phyloP scores from a whole-genome alignment of 2,329 filamentous ascomycete genomes.

The Bipolaris cookei region DNA sequence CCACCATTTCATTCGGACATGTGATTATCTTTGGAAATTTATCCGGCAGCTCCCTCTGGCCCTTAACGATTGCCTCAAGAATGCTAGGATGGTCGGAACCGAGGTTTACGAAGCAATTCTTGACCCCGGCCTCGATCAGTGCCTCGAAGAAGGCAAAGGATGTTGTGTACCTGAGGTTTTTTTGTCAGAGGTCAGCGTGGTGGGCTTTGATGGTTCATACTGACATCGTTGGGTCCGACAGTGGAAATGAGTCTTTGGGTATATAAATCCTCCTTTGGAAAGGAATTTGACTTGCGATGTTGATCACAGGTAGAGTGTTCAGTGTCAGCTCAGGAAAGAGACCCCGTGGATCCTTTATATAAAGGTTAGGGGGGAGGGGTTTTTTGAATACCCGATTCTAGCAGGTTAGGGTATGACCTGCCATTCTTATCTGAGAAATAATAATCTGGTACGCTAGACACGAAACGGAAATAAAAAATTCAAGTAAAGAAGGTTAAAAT shows the following conservation, averaged over 20 bases:
- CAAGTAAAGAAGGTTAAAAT: background rate
- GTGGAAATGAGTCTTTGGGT: too few species aligned
- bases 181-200: background rate
- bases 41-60: conserved; percentile 68
- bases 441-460: background rate
- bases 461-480: background rate
- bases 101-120: conserved; percentile 66
- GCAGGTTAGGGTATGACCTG: background rate
- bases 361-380: background rate
- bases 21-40: conserved; percentile 77
- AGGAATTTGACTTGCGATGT: background rate
- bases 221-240: background rate
- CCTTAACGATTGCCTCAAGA: conserved; percentile 80
- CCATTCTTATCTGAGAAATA: background rate
- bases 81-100: conserved; percentile 76
- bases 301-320: background rate
- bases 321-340: background rate
- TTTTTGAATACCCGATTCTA: background rate
- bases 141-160: conserved; percentile 85
- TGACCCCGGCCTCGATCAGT: conserved; percentile 65
- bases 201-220: background rate
- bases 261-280: too few species aligned
- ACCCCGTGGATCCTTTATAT: background rate
- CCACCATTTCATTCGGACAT: conserved; percentile 86
- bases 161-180: conserved; percentile 65